Evolutionary conservation across 2,329 filamentous ascomycete genomes (phyloP), one percentile per base, ranked within the genome.

Genomic region (Fusarium sp.): DNA sequence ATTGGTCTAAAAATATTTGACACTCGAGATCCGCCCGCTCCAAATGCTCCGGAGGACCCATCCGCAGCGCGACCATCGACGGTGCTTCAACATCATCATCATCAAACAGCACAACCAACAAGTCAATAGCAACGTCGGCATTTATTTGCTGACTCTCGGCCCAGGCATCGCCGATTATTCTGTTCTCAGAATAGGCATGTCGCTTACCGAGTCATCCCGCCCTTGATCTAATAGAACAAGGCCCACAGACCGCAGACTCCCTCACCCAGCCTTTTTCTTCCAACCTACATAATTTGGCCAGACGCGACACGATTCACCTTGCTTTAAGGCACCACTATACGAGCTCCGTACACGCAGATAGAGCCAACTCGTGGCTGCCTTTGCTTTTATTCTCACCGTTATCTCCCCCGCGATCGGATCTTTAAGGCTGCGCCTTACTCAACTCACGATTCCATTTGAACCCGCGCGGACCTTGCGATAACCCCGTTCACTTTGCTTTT

Each of bases 1-100:
- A 74, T 74, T 74, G 70, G 72, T 11, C 48, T 8, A 46, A 43
- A 61, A 54, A 55, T 68, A 62, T 70, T 74, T 71, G 72, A 73
- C 68, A 69, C 60, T 67, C 57, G 59, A 71, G 65, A 44, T 53
- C 52, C 63, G 50, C 58, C 66, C 65, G 62, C 63, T 62, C 51
- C 62, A 69, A 63, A 68, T 68, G 72, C 68, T 70, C 70, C 61
- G 68, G 61, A 48, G 68, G 58, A 60, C 68, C 60, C 72, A 71
- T 65, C 60, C 57, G 44, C 54, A 64, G 31, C 67, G 67, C 68
- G 58, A 74, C 65, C 55, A 63, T 71, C 66, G 56, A 63, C 67
- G 64, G 46, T 58, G 53, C 67, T 66, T 62, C 66, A 70, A 63
- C 68, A 65, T 46, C 60, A 65, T 46, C 60, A 46, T 48, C 60